Evolutionary conservation across 140 eudicot species (phyloP), one percentile per base, ranked within the genome.

Genomic region (Flaveria floridana): DNA sequence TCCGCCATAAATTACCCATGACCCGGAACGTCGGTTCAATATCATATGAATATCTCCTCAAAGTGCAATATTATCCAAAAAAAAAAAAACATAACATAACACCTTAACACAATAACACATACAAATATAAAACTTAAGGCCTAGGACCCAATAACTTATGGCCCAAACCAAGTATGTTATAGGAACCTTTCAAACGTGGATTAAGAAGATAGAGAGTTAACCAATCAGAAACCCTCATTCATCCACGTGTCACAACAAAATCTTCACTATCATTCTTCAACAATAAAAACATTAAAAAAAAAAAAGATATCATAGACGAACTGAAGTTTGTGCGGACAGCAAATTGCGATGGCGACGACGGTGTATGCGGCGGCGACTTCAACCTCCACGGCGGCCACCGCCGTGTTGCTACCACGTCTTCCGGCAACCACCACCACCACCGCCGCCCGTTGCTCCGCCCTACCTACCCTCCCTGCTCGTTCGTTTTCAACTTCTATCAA

Each of bases 341-440:
- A 42, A 34, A 18, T 46, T 39, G 64, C 58, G 65, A 72, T 57
- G 75, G 79, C 83, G 75, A 62, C 85, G 56, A 69, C 81, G 77
- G 83, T 71, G 21, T 72, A 13, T 50, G 84, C 87, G 71, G 87
- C 82, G 80, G 87, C 88, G 51, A 82, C 87, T 76, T 82, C 93
- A 59, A 77, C 87, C 39, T 83, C 90, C 79, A 81, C 82, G 92
- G 89, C 95, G 85, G 91, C 93, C 47, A 81, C 89, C 53, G 84
- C 90, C 84, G 86, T 70, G 66, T 30, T 91, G 69, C 39, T 71
- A 39, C 86, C 87, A 65, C 95, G 90, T 42, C 76, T 82, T 76
- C 84, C 90, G 0, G 48, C 82, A 13, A 23, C 79, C 25, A 67
- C 68, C 68, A 30, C 77, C 70, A 71, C 77, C 70, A 67, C 74